Conservation (phyloP, 2,329 filamentous ascomycete species). For the Fusarium illudens region DNA sequence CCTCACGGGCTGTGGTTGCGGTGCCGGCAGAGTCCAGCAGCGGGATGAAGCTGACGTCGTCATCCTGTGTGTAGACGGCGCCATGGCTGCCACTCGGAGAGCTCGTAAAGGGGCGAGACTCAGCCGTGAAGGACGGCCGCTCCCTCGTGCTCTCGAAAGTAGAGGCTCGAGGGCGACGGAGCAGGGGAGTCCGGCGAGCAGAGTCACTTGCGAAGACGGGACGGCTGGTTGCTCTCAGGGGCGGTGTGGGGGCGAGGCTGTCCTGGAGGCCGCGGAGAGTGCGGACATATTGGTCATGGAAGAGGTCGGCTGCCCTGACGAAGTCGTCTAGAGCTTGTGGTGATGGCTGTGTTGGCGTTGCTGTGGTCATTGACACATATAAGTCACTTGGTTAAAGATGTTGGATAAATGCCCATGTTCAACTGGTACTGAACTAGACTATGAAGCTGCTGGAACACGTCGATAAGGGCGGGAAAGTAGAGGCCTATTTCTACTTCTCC, state of each 20-base stretch:
- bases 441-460: not conserved
- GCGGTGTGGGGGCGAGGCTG: constrained; percentile 39
- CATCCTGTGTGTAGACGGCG: constrained; percentile 39
- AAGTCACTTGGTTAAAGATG: constrained; percentile 17
- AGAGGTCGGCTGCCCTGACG: constrained; percentile 45
- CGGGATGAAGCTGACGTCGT: constrained; percentile 46
- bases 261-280: constrained; percentile 44
- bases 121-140: constrained; percentile 36
- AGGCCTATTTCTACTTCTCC: constrained; percentile 32
- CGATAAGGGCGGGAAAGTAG: constrained; percentile 1
- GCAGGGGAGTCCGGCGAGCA: constrained; percentile 12
- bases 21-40: constrained; percentile 34
- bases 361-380: constrained; percentile 31
- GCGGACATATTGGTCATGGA: constrained; percentile 48
- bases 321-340: constrained; percentile 46
- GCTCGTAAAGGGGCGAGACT: constrained; percentile 32
- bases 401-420: constrained; percentile 10
- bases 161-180: constrained; percentile 38
- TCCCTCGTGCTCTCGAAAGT: constrained; percentile 44
- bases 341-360: constrained; percentile 5
- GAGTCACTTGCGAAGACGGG: constrained; percentile 35
- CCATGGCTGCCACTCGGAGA: constrained; percentile 36
- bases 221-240: constrained; percentile 37
- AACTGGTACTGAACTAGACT: not conserved
- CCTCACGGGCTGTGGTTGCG: constrained; percentile 1